Conservation (phyloP, 2,329 filamentous ascomycete genomes). For the Apiospora kogelbergensis region DNA sequence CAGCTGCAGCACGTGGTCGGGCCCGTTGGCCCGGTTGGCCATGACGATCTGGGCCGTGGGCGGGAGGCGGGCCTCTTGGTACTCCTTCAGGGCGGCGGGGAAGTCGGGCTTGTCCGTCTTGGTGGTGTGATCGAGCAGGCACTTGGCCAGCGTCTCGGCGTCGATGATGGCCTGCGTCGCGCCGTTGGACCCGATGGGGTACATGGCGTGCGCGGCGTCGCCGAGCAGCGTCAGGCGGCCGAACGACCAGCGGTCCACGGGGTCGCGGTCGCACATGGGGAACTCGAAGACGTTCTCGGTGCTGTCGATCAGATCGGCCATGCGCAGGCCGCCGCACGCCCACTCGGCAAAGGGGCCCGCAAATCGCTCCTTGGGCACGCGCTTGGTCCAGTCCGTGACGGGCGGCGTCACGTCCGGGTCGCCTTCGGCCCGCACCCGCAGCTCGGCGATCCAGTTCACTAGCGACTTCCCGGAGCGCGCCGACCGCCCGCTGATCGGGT, state of each 20-base stretch:
- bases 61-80: constrained; percentile 39
- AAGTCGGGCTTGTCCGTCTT: constrained; percentile 22
- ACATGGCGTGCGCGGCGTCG: constrained; percentile 41
- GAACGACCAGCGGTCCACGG: constrained; percentile 35
- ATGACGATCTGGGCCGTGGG: constrained; percentile 45
- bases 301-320: constrained; percentile 40
- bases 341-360: constrained; percentile 38
- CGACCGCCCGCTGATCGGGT: constrained; percentile 40
- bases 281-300: constrained; percentile 45
- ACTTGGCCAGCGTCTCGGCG: constrained; percentile 36
- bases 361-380: constrained; percentile 40
- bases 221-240: constrained; percentile 39
- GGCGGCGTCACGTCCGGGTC: constrained; percentile 43
- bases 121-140: constrained; percentile 25
- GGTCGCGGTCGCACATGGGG: constrained; percentile 43
- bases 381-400: constrained; percentile 42
- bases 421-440: constrained; percentile 40
- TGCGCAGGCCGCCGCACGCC: constrained; percentile 41
- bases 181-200: constrained; percentile 43
- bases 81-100: constrained; percentile 33
- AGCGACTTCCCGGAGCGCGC: constrained; percentile 36
- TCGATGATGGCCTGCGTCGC: constrained; percentile 45
- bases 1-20: constrained; percentile 45
- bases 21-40: constrained; percentile 45
- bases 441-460: constrained; percentile 47